phyloP scores from a whole-genome alignment of 805 yeast species.

The Kuraishia floccosa region DNA sequence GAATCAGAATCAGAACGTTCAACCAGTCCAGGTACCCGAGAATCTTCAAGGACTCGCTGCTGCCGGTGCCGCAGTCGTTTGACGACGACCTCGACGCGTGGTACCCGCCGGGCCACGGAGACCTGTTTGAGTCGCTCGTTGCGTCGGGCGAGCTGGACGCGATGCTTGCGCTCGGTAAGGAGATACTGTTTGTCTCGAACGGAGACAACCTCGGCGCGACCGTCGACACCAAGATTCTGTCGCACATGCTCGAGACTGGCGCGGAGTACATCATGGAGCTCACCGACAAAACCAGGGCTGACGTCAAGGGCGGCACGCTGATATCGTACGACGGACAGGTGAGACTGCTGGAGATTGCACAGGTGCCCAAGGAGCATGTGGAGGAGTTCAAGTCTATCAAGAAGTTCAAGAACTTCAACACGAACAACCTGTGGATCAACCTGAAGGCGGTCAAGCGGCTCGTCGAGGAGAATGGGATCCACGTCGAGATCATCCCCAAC shows the following conservation, averaged over 20 bases:
- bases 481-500: constrained; percentile 94
- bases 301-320: constrained; percentile 98
- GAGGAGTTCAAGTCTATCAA: constrained; percentile 97
- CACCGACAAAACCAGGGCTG: constrained; percentile 98
- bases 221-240: constrained; percentile 80
- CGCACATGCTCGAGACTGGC: constrained; percentile 85
- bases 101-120: constrained; percentile 99
- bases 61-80: constrained; percentile 79
- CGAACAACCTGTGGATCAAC: constrained; percentile 96
- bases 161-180: constrained; percentile 87
- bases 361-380: constrained; percentile 96
- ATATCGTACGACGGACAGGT: constrained; percentile 93
- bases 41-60: constrained; percentile 86
- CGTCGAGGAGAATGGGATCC: constrained; percentile 71
- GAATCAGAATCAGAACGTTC: constrained; percentile 89
- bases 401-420: constrained; percentile 96
- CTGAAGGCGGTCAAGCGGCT: constrained; percentile 89
- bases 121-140: constrained; percentile 81
- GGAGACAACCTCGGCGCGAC: constrained; percentile 99
- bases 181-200: constrained; percentile 87
- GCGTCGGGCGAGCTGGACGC: constrained; percentile 89
- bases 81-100: constrained; percentile 76
- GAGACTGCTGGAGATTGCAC: constrained; percentile 91
- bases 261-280: constrained; percentile 97
- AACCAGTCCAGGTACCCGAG: constrained; percentile 98